Evolutionary conservation across 2,329 filamentous ascomycete genomes (phyloP), one percentile per base, ranked within the genome.

Genomic region (Colletotrichum sp.): DNA sequence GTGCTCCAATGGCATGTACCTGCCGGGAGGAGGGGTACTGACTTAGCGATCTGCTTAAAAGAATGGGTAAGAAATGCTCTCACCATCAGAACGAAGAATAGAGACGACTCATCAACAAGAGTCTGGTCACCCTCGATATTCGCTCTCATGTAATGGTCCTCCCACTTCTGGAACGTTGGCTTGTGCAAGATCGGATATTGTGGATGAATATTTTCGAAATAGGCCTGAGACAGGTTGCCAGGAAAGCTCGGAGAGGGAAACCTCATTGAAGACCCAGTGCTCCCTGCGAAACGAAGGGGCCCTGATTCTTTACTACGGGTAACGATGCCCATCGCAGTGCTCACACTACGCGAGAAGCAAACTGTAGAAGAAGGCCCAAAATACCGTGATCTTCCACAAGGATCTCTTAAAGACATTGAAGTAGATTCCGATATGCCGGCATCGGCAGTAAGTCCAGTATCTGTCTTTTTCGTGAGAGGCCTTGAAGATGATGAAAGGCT

Each of bases 391-490:
- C 36, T 44, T 44, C 36, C 36, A 44, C 16, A 44, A 18, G 36
- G 8, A 44, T 44, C 36, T 18, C 16, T 44, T 9, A 18, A 0
- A 18, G 36, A 18, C 16, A 18, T 44, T 18, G 36, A 18, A 18
- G 36, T 5, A 44, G 36, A 44, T 6, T 44, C 36, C 16, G 36
- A 39, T 39, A 9, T 0, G 16, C 0, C 36, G 15, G 36, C 7
- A 39, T 39, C 36, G 16, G 0, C 8, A 39, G 36, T 2, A 18
- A 2, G 16, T 39, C 36, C 16, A 39, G 0, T 8, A 0, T 39
- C 36, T 39, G 16, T 39, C 0, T 16, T 39, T 5, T 39, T 18
- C 36, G 16, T 18, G 36, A 39, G 16, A 39, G 36, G 36, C 36
- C 7, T 39, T 39, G 36, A 39, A 18, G 16, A 18, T 0, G 16